phyloP scores from a whole-genome alignment of 192 early-diverging fungal genomes.

The Dissophora globulifera region DNA sequence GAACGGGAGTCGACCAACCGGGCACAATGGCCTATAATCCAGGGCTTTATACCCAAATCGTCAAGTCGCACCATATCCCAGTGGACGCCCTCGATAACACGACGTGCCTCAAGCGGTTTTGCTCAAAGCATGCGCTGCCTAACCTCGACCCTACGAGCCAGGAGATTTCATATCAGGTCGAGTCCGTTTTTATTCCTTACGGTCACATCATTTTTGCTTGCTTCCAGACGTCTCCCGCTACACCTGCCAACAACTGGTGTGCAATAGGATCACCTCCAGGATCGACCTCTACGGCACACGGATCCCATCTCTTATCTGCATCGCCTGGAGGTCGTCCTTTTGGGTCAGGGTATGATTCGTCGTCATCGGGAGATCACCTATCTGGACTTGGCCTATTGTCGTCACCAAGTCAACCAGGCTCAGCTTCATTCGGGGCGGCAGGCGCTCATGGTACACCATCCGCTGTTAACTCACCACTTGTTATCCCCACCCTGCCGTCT shows the following conservation, averaged over 20 bases:
- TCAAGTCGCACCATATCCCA: conserved; percentile 52
- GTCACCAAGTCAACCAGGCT: conserved; percentile 13
- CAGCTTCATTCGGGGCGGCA: conserved; percentile 10
- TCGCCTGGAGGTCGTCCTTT: conserved; percentile 21
- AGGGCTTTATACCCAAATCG: conserved; percentile 54
- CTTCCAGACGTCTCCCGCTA: conserved; percentile 50
- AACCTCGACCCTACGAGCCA: conserved; percentile 13
- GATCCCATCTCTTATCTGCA: conserved; percentile 8
- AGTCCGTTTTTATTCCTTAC: conserved; percentile 57
- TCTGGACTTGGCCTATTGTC: conserved; percentile 26
- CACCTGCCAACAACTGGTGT: conserved; percentile 15
- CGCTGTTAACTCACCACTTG: conserved; percentile 30
- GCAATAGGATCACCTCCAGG: conserved; percentile 9
- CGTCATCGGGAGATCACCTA: conserved; percentile 8
- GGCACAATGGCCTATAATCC: conserved; percentile 47
- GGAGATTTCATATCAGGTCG: conserved; percentile 46
- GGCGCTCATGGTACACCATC: conserved; percentile 12
- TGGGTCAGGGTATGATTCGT: conserved; percentile 13
- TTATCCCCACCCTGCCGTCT: conserved; percentile 40
- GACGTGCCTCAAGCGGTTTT: conserved; percentile 49
- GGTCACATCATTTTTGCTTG: conserved; percentile 58
- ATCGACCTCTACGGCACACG: conserved; percentile 1
- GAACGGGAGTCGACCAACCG: conserved; percentile 6
- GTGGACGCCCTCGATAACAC: conserved; percentile 49
- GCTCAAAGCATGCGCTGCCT: conserved; percentile 48